phyloP scores from a whole-genome alignment of 441 rosid genomes.

The Gossypium gossypioides region DNA sequence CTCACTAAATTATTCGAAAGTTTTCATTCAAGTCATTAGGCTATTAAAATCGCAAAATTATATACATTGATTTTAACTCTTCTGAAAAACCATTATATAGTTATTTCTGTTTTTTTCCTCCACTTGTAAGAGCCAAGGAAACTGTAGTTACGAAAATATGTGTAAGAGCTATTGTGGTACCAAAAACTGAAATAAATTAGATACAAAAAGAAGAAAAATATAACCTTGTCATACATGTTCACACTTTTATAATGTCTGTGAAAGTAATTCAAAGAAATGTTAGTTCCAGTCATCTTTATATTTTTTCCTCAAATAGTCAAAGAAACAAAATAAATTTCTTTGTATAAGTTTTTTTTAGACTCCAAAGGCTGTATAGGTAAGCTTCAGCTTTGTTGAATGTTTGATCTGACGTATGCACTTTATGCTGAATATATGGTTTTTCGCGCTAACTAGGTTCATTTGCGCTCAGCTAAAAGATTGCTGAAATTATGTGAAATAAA shows the following conservation, averaged over 20 bases:
- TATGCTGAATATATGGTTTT: background rate
- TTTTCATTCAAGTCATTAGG: too few relatives aligned
- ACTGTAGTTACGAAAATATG: background rate
- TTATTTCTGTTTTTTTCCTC: too few relatives aligned
- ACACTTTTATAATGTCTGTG: background rate
- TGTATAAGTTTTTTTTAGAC: background rate
- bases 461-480: slow-evolving; percentile 68
- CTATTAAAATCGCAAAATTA: too few relatives aligned
- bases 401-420: background rate
- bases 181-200: background rate
- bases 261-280: background rate
- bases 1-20: too few relatives aligned
- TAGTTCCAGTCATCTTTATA: background rate
- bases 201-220: background rate
- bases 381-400: background rate
- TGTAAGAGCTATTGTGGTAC: background rate
- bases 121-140: too few relatives aligned
- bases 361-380: background rate
- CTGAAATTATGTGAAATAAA: slow-evolving; percentile 60
- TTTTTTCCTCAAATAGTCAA: background rate
- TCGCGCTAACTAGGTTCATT: slow-evolving; percentile 45
- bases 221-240: background rate
- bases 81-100: too few relatives aligned
- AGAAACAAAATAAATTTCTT: background rate
- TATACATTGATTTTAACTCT: too few relatives aligned